Evolutionary conservation across 2,329 filamentous ascomycete genomes (phyloP), one percentile per base, ranked within the genome.

Genomic region (Diaporthe citri): DNA sequence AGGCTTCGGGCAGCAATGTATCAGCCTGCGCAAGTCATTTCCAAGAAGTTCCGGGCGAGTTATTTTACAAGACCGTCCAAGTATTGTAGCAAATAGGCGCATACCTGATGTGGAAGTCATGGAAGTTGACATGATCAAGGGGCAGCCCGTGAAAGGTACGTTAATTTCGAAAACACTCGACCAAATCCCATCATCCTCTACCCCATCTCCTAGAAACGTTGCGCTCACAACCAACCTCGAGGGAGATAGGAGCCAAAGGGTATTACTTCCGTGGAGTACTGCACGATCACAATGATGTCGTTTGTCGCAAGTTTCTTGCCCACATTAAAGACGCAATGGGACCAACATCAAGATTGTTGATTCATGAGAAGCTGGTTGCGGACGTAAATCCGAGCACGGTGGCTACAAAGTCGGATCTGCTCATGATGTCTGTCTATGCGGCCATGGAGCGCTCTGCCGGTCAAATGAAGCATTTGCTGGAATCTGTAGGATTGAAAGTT

Each of bases 351-450:
- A 48, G 60, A n/a, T 20, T 64, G 25, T 64, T 64, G 60, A 64
- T 64, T 10, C 60, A 46, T 28, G 60, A 64, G 13, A 64, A 64
- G 20, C 28, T 64, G 41, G 41, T 64, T 64, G 60, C 41, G 25
- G 60, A 64, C 22, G 41, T 64, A 25, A 64, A 48, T 15, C 60
- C 60, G 34, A 64, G 28, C 25, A 48, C 12, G 4, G 48, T 64
- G 60, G 60, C 60, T 7, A 64, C 60, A 48, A 64, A 64, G 20
- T 64, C 60, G 25, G 60, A 64, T 48, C 20, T 64, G 20, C 60
- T 64, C 9, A 64, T 64, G 60, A 48, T 64, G 60, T 64, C 60
- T 48, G 60, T 64, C 25, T 64, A 64, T 25, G 60, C 60, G 36
- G 60, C 60, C 25, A 64, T 64, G 41, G 60, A 64, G 41, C 60